Base-by-base conservation (phyloP, 2,329 filamentous ascomycete species). In the Phoma sp. region DNA sequence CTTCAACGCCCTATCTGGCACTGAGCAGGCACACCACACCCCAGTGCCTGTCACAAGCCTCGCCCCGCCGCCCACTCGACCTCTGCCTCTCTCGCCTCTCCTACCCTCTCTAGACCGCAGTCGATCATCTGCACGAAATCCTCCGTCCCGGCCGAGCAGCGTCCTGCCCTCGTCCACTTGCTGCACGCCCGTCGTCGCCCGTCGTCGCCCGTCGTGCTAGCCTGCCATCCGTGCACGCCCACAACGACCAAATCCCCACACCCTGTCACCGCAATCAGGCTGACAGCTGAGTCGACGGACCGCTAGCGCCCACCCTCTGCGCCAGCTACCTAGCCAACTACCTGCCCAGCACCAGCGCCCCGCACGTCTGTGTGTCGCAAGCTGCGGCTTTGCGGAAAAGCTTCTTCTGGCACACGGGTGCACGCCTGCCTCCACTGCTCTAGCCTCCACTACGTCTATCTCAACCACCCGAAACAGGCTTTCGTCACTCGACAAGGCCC, bases 41-140 rank as follows among this genome's bases (percentile, higher is more conserved):
- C 12, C 45, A 38, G 52, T 25, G 47, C 51, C 60, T 56, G 68
- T 76, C 74, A 76, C 74, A 76, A 73, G 57, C 55, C 70, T 73
- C 71, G 69, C 65, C 67, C 22, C 52, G 65, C 62, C 63, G 65
- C 67, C 62, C 71, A 76, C 73, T 76, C 70, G 73, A 50, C 64
- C 44, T 56, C 62, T 51, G 57, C 51, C 60, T 6, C 6, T 24
- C 6, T 4, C 22, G 4, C 22, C 22, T 24, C 22, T 6, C 22
- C 22, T 24, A 24, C 22, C 22, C 15, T 49, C 58, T 41, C 57
- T 52, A 44, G 61, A 55, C 61, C 57, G 52, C 62, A 64, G 63
- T 72, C 78, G 77, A 81, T 82, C 80, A 82, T 81, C 79, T 82
- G 80, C 79, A 81, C 77, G 75, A 73, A 76, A 80, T 79, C 77